A percentile compares a stretch with the other conserved stretches of the same genome.
Evolutionary conservation across 2,329 filamentous ascomycete genomes (phyloP).

Genomic region (Decorospora gaudefroyi): DNA sequence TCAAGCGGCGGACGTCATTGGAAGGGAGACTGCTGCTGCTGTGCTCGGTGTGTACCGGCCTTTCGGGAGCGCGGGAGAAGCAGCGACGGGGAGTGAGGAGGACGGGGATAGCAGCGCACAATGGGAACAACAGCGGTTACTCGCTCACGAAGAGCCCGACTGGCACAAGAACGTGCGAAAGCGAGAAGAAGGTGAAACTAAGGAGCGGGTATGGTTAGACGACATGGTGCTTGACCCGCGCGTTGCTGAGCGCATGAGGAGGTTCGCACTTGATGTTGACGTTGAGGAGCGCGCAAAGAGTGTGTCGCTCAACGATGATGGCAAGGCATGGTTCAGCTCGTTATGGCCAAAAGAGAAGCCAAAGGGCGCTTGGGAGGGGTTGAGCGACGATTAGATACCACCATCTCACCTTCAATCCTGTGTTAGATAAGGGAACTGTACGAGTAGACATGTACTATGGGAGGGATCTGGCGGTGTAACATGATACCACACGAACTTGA

Average conservation of each 20-base stretch:
- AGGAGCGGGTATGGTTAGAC: constrained; percentile 71
- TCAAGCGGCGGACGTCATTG: constrained; percentile 82
- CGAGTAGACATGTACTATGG: constrained; percentile 37
- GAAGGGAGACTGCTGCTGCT: constrained; percentile 82
- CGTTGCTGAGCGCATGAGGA: constrained; percentile 77
- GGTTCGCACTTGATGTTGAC: constrained; percentile 70
- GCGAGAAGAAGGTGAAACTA: constrained; percentile 55
- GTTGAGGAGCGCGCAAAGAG: constrained; percentile 67
- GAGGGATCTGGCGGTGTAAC: constrained; percentile 23
- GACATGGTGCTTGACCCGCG: constrained; percentile 76
- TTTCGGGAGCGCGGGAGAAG: constrained; percentile 43
- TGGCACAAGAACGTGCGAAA: constrained; percentile 81
- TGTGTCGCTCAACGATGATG: constrained; percentile 20
- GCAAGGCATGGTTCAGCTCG: constrained; percentile 36
- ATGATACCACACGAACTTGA: constrained; percentile 14
- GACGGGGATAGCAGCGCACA: constrained; percentile 39
- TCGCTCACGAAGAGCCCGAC: constrained; percentile 73
- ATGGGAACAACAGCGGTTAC: constrained; percentile 67
- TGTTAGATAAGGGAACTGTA: constrained; percentile 33
- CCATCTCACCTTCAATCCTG: constrained; percentile 27
- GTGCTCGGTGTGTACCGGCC: constrained; percentile 66
- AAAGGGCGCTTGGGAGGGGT: constrained; percentile 41
- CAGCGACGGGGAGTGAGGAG: constrained; percentile 35
- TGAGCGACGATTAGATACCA: constrained; percentile 36
- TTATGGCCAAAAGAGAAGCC: constrained; percentile 43